Evolutionary conservation across 768 basidiomycete species (phyloP).

Genomic region (Calocybe gangraenosa): DNA sequence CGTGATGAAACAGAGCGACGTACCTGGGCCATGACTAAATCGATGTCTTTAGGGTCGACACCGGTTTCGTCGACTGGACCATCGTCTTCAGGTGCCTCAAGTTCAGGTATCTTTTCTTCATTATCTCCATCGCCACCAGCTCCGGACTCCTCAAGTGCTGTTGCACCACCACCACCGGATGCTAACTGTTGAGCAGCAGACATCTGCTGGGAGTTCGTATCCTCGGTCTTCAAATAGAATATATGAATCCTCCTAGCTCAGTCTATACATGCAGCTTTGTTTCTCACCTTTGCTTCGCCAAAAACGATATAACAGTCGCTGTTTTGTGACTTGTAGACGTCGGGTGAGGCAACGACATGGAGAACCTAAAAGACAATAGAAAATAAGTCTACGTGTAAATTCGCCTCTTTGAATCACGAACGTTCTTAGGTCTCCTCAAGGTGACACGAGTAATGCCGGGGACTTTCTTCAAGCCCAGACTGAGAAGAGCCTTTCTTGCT

Average conservation of each 20-base stretch:
- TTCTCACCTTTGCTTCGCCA: slow-evolving; percentile 87
- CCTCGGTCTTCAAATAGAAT: slow-evolving; percentile 60
- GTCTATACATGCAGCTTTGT: neutral
- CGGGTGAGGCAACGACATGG: slow-evolving; percentile 89
- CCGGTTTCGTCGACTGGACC: slow-evolving; percentile 82
- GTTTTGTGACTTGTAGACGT: slow-evolving; percentile 97
- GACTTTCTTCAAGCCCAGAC: slow-evolving; percentile 90
- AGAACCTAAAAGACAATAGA: slow-evolving; percentile 51
- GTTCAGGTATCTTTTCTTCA: slow-evolving; percentile 81
- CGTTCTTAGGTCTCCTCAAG: slow-evolving; percentile 91
- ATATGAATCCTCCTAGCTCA: neutral
- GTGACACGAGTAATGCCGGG: slow-evolving; percentile 93
- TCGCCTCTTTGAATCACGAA: slow-evolving; percentile 29
- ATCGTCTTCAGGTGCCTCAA: slow-evolving; percentile 79
- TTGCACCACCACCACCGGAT: slow-evolving; percentile 40
- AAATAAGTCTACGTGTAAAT: neutral
- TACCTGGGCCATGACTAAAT: slow-evolving; percentile 77
- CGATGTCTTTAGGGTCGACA: slow-evolving; percentile 91
- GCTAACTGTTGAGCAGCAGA: slow-evolving; percentile 79
- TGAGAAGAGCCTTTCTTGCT: slow-evolving; percentile 88
- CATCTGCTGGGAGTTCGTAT: slow-evolving; percentile 78
- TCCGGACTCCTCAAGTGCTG: slow-evolving; percentile 48
- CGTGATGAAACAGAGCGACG: neutral
- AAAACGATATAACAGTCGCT: slow-evolving; percentile 99
- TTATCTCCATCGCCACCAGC: slow-evolving; percentile 54